Conservation (phyloP, 148 eudicot species). For the Heliosperma pusillum region DNA sequence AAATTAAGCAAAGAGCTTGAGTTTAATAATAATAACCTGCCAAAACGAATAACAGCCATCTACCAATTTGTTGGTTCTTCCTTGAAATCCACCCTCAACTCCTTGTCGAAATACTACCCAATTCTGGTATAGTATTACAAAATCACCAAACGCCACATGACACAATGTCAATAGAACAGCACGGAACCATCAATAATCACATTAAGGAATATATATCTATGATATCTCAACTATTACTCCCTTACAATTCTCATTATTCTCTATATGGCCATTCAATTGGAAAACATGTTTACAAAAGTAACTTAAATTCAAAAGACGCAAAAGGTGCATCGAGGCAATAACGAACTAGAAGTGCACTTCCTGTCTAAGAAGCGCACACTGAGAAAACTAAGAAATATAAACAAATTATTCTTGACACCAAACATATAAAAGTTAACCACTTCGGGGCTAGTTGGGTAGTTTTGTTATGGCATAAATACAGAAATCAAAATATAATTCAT, state of each 20-base stretch:
- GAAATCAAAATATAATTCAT: too few species aligned
- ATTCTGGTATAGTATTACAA: slow-evolving; percentile 35
- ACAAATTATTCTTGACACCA: too few species aligned
- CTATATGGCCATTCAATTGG: not conserved
- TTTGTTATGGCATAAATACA: too few species aligned
- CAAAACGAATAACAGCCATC: slow-evolving; percentile 98
- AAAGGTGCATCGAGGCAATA: not conserved
- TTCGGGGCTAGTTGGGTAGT: too few species aligned
- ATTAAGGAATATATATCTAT: not conserved
- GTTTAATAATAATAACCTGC: slow-evolving; percentile 55
- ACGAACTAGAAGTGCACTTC: not conserved
- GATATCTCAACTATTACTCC: not conserved
- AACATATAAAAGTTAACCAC: too few species aligned
- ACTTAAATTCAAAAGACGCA: not conserved
- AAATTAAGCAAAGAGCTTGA: not conserved
- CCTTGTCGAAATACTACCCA: slow-evolving; percentile 96
- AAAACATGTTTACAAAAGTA: not conserved
- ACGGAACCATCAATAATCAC: slow-evolving; percentile 29
- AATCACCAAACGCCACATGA: slow-evolving; percentile 12
- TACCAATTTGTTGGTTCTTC: slow-evolving; percentile 90
- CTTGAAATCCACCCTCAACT: slow-evolving; percentile 88
- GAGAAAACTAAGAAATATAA: too few species aligned
- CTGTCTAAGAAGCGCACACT: too few species aligned
- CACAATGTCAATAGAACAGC: not conserved
- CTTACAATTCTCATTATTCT: not conserved